Base-by-base conservation (phyloP, 805 yeast species). In the Candida sakaeoensis region DNA sequence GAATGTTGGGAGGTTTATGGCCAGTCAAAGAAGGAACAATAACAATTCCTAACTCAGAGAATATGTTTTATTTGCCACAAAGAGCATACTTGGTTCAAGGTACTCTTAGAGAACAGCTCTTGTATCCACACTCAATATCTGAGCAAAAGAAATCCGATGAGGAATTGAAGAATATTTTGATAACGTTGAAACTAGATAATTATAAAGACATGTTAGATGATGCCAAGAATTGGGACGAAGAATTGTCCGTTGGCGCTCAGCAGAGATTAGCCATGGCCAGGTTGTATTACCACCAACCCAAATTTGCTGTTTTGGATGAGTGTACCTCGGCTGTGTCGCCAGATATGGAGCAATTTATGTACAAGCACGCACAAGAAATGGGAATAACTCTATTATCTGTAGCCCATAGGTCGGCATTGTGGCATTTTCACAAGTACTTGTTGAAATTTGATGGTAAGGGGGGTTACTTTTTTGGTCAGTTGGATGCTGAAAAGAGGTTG, bases 261-360 rank as follows among this genome's bases (percentile, higher is more conserved):
- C 97, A 90, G 59, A 70, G 96, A 51, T 71, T 90, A 47, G 96
- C 96, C 10, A 82, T 91, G 85, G 96, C 95, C 2, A 75, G 97
- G 53, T 71, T 90, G 61, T 90, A 85, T 56, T 90, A 89, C 57
- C 96, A 90, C 60, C 74, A 75, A 52, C 98, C 98, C 2, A 84
- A 80, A 59, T 90, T 89, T 70, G 98, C 98, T 0, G 95, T 90
- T 18, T 68, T 90, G 48, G 98, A 90, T 63, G 98, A 90, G 66
- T 90, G 96, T 61, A 90, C 98, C 1, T 87, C 96, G 3, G 91
- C 95, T 1, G 95, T 90, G 2, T 82, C 96, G 0, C 86, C 93
- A 8, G 85, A 84, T 44, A 82, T 89, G 79, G 98, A 90, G 57
- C 87, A 84, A 46, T 79, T 82, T 51, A 89, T 91, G 86, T 90